These are phyloP conservation scores for Syzygium grande DNA, from an alignment of 345 rosid genomes.

Conservation along the genomic window DNA sequence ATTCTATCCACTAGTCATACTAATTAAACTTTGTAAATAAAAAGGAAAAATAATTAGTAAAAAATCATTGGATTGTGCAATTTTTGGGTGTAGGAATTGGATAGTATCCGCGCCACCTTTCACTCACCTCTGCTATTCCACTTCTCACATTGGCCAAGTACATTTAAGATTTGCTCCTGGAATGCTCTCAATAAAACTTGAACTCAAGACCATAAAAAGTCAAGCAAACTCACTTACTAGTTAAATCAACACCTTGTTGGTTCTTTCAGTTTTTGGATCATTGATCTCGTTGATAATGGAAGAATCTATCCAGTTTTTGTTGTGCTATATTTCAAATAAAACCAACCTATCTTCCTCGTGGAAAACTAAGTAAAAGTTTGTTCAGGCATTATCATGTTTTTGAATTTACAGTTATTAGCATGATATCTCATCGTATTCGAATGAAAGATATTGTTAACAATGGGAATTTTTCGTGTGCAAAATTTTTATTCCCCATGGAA, in stretches of 20 bases:
- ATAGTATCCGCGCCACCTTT: background rate
- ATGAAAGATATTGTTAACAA: too few species aligned
- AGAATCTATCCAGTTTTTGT: too few species aligned
- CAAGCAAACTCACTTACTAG: background rate
- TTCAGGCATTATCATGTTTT: background rate
- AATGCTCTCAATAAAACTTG: background rate
- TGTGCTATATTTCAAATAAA: background rate
- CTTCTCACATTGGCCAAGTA: background rate
- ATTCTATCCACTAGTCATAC: background rate
- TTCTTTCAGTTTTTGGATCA: background rate
- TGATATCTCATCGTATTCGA: background rate
- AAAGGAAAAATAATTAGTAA: background rate
- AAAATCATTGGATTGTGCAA: background rate
- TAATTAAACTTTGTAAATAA: fast-evolving
- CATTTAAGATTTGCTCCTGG: background rate
- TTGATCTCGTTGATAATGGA: background rate
- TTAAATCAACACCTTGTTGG: background rate
- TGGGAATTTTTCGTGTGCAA: background rate
- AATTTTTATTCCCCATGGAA: background rate
- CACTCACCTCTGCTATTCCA: background rate
- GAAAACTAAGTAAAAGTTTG: background rate
- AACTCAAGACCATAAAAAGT: background rate
- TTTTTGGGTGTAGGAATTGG: background rate
- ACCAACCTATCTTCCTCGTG: background rate
- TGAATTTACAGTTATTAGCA: background rate